Evolutionary conservation across 202 grass and related monocot genomes (phyloP), one percentile per base, ranked within the genome.

Genomic region (Dendrocalamus latiflorus): DNA sequence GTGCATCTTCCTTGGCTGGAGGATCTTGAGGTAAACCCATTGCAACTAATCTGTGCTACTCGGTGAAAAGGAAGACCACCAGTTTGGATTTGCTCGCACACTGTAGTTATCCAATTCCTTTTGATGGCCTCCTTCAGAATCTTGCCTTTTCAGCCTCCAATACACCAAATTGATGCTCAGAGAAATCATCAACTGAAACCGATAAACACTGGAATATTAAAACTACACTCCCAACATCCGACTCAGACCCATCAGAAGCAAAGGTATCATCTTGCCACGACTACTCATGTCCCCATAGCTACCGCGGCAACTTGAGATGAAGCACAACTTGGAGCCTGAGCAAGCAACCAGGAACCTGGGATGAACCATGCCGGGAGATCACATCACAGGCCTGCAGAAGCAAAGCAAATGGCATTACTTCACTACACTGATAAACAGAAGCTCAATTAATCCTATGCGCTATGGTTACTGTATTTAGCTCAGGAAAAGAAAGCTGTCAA

Each of bases 11-110:
- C 25, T 60, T 34, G 55, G 65, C 70, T 38, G 83, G 61, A 25
- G 79, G 68, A 70, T 82, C 49, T 89, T 99, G 97, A 73, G 86
- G 97, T 58, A 99, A 91, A 18, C 97, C 97, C 97, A 99, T 99
- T 8, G 22, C 51, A 70, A 9, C 13, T 55, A 77, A 77, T 81
- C 71, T 59, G 18, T n/a, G 36, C 13, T 70, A 62, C 49, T 59
- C 20, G 10, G 48, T 5, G 24, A 71, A 36, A 55, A 53, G 22
- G 36, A 53, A 75, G 45, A 17, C 3, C 42, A 15, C 43, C 69
- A 68, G 72, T 81, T 61, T 75, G 60, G 33, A 37, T 38, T 82
- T 72, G 49, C 73, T 51, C 49, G 68, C 55, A 44, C 76, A 63
- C 65, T 79, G 63, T 59, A 61, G 5, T 50, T 61, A 62, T 48